Conservation (phyloP, 164 flowering plant species). For the Stephania cephalantha region DNA sequence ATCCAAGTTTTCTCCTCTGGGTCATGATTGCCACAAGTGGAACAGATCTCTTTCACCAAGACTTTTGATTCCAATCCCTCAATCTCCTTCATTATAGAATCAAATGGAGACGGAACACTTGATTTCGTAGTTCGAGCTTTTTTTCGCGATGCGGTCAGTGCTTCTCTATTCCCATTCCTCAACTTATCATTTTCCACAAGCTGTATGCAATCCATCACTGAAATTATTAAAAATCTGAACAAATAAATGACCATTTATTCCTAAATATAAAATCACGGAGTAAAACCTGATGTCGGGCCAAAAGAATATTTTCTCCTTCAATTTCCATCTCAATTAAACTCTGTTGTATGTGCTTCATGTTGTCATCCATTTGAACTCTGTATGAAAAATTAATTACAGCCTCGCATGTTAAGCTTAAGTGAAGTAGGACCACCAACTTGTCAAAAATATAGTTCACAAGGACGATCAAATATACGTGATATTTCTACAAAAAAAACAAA, state of each 20-base stretch:
- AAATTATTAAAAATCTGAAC: background rate
- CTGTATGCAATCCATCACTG: conserved; percentile 26
- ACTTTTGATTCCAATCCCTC: conserved; percentile 46
- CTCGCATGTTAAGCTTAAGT: too few relatives aligned
- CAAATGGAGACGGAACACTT: conserved; percentile 43
- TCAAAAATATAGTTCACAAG: too few relatives aligned
- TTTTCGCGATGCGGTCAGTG: conserved; percentile 72
- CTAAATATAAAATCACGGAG: background rate
- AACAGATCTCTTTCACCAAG: conserved; percentile 74
- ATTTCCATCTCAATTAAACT: conserved; percentile 51
- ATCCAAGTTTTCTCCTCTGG: conserved; percentile 65
- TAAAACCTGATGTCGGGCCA: conserved; percentile 72
- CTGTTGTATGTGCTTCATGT: conserved; percentile 47
- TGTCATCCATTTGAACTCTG: conserved; percentile 39
- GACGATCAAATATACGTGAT: too few relatives aligned
- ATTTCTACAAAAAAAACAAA: too few relatives aligned
- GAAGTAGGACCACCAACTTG: too few relatives aligned
- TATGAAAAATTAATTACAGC: background rate
- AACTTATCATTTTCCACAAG: conserved; percentile 73
- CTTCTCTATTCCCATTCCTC: conserved; percentile 86
- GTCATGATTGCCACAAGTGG: conserved; percentile 80
- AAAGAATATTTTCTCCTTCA: conserved; percentile 72
- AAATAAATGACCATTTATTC: background rate
- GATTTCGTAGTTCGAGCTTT: conserved; percentile 75
- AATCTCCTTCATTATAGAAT: conserved; percentile 67